Conservation (phyloP, 352 stramenopile species). For the Phytophthora sp. region DNA sequence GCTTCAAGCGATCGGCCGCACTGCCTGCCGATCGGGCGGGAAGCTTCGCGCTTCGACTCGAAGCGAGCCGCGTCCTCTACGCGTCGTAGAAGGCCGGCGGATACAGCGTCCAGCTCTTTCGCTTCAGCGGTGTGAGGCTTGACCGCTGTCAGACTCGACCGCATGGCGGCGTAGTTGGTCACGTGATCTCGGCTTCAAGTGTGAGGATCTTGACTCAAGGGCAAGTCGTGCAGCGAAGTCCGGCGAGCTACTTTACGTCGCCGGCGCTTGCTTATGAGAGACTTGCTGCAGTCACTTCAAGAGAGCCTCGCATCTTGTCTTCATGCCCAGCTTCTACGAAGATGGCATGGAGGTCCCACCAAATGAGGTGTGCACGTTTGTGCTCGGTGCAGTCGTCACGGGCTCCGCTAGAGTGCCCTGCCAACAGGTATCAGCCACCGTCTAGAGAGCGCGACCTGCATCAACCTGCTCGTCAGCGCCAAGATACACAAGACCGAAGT, state of each 20-base stretch:
- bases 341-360: conserved; percentile 8
- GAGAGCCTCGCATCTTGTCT: conserved; percentile 1
- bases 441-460: not conserved
- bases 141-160: not conserved
- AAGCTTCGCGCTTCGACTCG: not conserved
- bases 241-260: conserved; percentile 8
- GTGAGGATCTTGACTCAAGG: conserved; percentile 3
- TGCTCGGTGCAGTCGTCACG: conserved; percentile 6
- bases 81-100: conserved; percentile 14
- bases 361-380: conserved; percentile 14
- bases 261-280: conserved; percentile 9
- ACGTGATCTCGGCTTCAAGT: conserved; percentile 4
- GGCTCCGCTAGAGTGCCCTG: not conserved
- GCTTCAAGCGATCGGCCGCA: not conserved
- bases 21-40: conserved; percentile 6
- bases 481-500: not conserved
- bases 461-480: not conserved
- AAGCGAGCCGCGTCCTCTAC: not conserved
- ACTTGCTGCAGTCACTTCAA: conserved; percentile 13
- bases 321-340: conserved; percentile 11
- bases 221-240: not conserved
- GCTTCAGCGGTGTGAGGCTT: not conserved
- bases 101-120: conserved; percentile 19
- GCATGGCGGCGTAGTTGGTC: conserved; percentile 2
- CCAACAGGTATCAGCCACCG: not conserved